A percentile compares a stretch with the other conserved stretches of the same genome.
phyloP scores from a whole-genome alignment of 257 asterid species.

The Scutellaria barbata region DNA sequence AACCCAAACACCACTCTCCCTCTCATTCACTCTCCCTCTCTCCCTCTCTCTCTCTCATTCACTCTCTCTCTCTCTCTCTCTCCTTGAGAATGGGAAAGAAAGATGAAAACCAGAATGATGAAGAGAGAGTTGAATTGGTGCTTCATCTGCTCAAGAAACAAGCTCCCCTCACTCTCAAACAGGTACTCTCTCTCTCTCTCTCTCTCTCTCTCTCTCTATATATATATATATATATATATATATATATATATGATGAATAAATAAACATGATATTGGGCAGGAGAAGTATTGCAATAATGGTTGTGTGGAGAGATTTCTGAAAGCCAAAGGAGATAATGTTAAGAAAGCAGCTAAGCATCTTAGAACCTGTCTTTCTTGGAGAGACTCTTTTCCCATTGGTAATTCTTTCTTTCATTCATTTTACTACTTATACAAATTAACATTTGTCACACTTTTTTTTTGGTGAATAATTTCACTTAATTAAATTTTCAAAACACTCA shows the following conservation, averaged over 20 bases:
- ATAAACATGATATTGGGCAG: constrained; percentile 39
- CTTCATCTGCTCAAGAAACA: constrained; percentile 74
- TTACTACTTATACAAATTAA: no score
- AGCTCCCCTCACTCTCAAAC: constrained; percentile 73
- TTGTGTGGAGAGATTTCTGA: constrained; percentile 84
- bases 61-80: constrained; percentile 8
- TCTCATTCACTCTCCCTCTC: neutral
- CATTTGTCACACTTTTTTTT: no score
- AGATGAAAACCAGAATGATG: constrained; percentile 43
- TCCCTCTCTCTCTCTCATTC: constrained; percentile 10
- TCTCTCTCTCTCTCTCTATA: neutral
- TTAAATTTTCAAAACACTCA: no score
- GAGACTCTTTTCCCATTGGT: constrained; percentile 78
- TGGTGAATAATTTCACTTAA: no score
- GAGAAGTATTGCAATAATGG: constrained; percentile 72
- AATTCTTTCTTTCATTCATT: neutral
- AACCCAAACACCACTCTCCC: constrained; percentile 14
- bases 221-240: neutral
- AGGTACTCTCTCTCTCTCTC: constrained; percentile 48
- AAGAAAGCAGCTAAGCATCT: constrained; percentile 89
- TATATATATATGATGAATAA: neutral
- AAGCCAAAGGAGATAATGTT: constrained; percentile 73
- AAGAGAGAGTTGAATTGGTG: constrained; percentile 53
- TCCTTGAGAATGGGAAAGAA: constrained; percentile 58
- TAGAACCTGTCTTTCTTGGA: constrained; percentile 79